Percentiles rank a stretch among this genome's conserved stretches.
phyloP scores from a whole-genome alignment of 2,329 filamentous ascomycete species.

The Penicillium sp. region DNA sequence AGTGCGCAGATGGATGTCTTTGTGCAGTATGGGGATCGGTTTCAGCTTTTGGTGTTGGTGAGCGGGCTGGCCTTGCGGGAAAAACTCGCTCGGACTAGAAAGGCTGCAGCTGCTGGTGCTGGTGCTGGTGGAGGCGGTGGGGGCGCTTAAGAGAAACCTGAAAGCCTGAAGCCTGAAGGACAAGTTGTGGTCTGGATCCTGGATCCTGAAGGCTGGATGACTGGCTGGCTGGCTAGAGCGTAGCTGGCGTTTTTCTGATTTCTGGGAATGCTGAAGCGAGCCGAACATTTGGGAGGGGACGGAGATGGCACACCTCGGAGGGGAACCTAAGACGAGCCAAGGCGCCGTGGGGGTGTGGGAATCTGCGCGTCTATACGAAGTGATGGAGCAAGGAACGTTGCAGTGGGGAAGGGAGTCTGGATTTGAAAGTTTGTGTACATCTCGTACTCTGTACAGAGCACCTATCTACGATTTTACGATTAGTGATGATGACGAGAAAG shows the following conservation, averaged over 20 bases:
- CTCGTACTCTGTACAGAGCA: background rate
- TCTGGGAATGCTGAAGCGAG: background rate
- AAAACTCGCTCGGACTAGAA: constrained; percentile 21
- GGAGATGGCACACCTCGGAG: background rate
- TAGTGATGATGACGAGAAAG: background rate
- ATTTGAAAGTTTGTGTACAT: background rate
- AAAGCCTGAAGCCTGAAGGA: background rate
- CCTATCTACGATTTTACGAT: background rate
- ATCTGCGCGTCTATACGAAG: constrained; percentile 3
- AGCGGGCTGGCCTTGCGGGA: constrained; percentile 30
- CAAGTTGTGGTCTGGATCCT: background rate
- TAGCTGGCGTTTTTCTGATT: background rate
- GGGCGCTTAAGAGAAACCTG: background rate
- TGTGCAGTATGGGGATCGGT: constrained; percentile 27
- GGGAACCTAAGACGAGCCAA: constrained; percentile 1
- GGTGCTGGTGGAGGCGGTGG: constrained; percentile 5
- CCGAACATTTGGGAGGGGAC: background rate
- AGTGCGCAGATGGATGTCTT: constrained; percentile 36
- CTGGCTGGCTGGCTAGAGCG: background rate
- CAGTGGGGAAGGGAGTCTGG: background rate
- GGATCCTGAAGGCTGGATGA: background rate
- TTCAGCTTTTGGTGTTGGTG: constrained; percentile 34
- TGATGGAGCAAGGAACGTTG: background rate
- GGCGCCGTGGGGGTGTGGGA: background rate
- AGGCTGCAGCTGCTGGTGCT: constrained; percentile 13